Evolutionary conservation across 768 basidiomycete species (phyloP).

Genomic region (Tricholoma matsutake): DNA sequence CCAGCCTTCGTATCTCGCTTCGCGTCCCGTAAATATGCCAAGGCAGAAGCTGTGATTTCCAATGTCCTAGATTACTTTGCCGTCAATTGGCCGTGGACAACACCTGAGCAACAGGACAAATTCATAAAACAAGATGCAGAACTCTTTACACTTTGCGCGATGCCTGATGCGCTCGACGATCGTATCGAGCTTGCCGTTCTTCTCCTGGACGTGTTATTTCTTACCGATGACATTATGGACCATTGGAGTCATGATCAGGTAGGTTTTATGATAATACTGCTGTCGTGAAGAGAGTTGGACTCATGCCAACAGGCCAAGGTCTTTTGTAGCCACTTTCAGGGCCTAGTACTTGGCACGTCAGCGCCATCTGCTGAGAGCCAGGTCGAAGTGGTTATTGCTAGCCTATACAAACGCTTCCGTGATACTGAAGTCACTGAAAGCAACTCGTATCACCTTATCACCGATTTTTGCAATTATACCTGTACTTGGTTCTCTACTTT

Average conservation of each 20-base stretch:
- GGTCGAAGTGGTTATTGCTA: background rate
- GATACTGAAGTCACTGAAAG: background rate
- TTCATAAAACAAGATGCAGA: background rate
- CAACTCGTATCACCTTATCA: background rate
- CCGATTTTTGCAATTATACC: background rate
- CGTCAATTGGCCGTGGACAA: background rate
- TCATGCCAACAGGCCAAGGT: background rate
- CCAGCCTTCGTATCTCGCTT: background rate
- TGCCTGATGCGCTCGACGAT: background rate
- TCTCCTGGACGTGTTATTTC: background rate
- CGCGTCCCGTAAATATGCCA: background rate
- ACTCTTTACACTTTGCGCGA: background rate
- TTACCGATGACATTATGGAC: background rate
- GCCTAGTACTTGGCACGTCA: background rate
- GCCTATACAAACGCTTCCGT: background rate
- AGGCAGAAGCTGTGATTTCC: background rate
- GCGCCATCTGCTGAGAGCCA: background rate
- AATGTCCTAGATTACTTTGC: background rate
- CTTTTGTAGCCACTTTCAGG: background rate
- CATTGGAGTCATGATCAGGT: background rate
- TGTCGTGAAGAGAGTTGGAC: too few relatives aligned
- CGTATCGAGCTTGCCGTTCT: background rate
- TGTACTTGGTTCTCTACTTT: background rate
- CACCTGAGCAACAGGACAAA: background rate
- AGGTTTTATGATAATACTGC: background rate